A percentile compares a stretch with the other conserved stretches of the same genome.
Evolutionary conservation across 176 grass and related monocot species (phyloP).

Genomic region (Phyllostachys edulis): DNA sequence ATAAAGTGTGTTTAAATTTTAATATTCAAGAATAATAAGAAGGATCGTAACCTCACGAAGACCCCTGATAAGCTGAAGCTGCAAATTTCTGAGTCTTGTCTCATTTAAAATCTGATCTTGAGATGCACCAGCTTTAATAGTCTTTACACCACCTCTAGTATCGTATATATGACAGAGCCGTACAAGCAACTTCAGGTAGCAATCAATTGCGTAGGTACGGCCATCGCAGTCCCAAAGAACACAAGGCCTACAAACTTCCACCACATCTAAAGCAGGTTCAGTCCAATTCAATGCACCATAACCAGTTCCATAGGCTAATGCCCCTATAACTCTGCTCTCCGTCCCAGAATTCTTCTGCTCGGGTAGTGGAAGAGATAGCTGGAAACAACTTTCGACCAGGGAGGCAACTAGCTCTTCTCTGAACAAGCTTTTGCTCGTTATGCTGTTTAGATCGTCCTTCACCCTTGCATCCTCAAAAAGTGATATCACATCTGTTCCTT

Average conservation of each 20-base stretch:
- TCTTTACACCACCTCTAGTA: slow-evolving; percentile 94
- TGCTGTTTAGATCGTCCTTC: slow-evolving; percentile 87
- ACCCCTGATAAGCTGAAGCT: slow-evolving; percentile 91
- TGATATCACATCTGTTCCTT: slow-evolving; percentile 91
- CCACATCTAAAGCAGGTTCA: slow-evolving; percentile 91
- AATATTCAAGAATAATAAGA: slow-evolving; percentile 18
- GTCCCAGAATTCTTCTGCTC: slow-evolving; percentile 95
- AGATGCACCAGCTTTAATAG: slow-evolving; percentile 84
- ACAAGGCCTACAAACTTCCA: slow-evolving; percentile 95
- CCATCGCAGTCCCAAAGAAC: slow-evolving; percentile 94
- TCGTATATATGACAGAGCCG: slow-evolving; percentile 97
- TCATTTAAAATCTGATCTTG: slow-evolving; percentile 99
- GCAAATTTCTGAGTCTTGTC: slow-evolving; percentile 92
- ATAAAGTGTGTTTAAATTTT: neutral
- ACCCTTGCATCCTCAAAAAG: slow-evolving; percentile 97
- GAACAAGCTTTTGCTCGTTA: slow-evolving; percentile 92
- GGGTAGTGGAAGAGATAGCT: slow-evolving; percentile 89
- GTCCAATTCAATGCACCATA: slow-evolving; percentile 99
- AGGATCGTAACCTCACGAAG: slow-evolving; percentile 76
- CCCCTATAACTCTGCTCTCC: slow-evolving; percentile 96
- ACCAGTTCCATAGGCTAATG: slow-evolving; percentile 97
- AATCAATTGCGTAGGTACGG: slow-evolving; percentile 87
- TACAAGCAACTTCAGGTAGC: slow-evolving; percentile 93
- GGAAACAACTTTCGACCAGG: slow-evolving; percentile 96
- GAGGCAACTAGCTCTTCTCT: slow-evolving; percentile 94